Conservation (phyloP, 2,329 filamentous ascomycete genomes). For the Phialocephala sp. region DNA sequence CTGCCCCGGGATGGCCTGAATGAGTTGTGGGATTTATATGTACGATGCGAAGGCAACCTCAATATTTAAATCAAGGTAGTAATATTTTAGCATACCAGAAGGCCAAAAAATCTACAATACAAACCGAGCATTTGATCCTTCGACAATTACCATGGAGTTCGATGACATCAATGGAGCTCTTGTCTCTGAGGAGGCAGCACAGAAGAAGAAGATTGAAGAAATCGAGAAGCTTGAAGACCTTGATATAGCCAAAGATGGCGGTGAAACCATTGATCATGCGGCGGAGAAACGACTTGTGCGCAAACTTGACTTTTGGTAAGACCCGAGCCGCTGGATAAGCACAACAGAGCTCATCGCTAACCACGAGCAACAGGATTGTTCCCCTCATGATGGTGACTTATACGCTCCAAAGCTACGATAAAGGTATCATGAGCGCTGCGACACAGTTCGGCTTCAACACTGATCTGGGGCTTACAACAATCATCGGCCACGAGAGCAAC, state of each 20-base stretch:
- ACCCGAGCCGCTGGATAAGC: not conserved
- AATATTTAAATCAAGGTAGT: not conserved
- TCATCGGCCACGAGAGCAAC: conserved; percentile 23
- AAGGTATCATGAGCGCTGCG: conserved; percentile 37
- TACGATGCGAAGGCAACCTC: not conserved
- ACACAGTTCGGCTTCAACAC: conserved; percentile 43
- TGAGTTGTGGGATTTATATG: not conserved
- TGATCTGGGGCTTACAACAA: conserved; percentile 32
- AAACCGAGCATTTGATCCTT: not conserved
- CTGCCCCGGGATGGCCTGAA: not conserved
- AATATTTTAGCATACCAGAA: not conserved
- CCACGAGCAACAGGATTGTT: conserved; percentile 22
- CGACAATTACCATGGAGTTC: conserved; percentile 18
- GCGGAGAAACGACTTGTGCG: conserved; percentile 26
- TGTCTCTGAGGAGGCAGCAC: conserved; percentile 13
- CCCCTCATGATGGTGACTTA: conserved; percentile 39
- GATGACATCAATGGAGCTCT: conserved; percentile 20
- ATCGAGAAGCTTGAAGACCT: conserved; percentile 24
- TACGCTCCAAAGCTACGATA: conserved; percentile 44
- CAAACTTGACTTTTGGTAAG: conserved; percentile 30
- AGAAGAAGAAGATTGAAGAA: conserved; percentile 20
- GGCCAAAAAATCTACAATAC: not conserved
- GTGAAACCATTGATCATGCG: conserved; percentile 13
- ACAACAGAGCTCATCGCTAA: conserved; percentile 10
- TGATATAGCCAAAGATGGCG: conserved; percentile 17